Base-by-base conservation (phyloP, 768 basidiomycete genomes). In the Russula lepida region DNA sequence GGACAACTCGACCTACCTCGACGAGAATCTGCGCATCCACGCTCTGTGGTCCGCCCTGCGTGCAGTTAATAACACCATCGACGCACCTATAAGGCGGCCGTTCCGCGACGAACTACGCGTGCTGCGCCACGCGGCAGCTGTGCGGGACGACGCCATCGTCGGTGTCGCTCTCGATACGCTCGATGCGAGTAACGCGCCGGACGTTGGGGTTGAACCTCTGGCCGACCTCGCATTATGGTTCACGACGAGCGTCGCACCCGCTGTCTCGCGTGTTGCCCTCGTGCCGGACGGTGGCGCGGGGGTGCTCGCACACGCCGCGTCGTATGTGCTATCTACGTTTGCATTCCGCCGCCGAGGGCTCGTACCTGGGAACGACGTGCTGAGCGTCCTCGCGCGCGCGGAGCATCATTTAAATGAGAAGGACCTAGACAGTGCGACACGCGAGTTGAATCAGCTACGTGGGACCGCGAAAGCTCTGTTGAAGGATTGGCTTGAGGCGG, bases 141-240 rank as follows among this genome's bases (percentile, higher is more conserved):
- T 85, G 21, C 81, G 83, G 56, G 87, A 92, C 63, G 90, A 91
- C 67, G 77, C 79, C 0, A 76, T 89, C 21, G 81, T 85, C 50
- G 69, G 80, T 8, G 77, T 81, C n/a, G 83, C 85, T 4, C 79
- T 92, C 25, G 85, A 85, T 37, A 78, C 82, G 23, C 78, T 90
- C 52, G 88, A 92, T 66, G 70, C 74, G 35, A 84, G 82, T 35
- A 89, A 86, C 43, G 81, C 79, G n/a, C 88, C 87, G 17, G 92
- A 86, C 72, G 79, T 85, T 56, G 88, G 83, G 50, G 84, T 98
- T 43, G 91, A 95, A 71, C 93, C 95, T 6, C 81, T 98, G 68
- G 84, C 90, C 0, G 88, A 94, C 67, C 83, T 99, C 56, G 79
- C 91, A 5, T 81, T 85, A n/a, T 98, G 95, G 92, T 98, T 98